Conservation (phyloP, 73 alveolate species). For the Blepharisma stoltei region DNA sequence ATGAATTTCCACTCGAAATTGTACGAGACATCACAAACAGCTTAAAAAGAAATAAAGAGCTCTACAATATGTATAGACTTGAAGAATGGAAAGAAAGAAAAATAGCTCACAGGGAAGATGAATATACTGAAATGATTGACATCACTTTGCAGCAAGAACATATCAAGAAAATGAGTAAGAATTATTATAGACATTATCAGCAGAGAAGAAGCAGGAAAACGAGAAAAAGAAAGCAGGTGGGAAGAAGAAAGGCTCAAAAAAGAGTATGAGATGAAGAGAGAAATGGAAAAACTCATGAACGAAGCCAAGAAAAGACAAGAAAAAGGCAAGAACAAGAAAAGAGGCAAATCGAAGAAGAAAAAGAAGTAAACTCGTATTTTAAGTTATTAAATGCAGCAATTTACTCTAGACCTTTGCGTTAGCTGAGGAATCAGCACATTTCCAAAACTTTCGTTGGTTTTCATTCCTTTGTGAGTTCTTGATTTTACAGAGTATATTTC, state of each 20-base stretch:
- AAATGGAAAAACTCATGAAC: conserved; percentile 35
- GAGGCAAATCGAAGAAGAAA: conserved; percentile 13
- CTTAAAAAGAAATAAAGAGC: conserved; percentile 51
- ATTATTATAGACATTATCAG: conserved; percentile 12
- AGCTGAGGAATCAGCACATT: no score
- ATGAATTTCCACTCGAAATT: conserved; percentile 41
- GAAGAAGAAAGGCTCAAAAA: conserved; percentile 29
- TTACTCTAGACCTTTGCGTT: no score
- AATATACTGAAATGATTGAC: conserved; percentile 13
- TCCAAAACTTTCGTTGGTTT: no score
- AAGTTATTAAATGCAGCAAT: neutral
- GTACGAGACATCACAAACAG: conserved; percentile 43
- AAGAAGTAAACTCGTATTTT: conserved; percentile 11
- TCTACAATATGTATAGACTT: conserved; percentile 49
- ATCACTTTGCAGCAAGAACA: conserved; percentile 4
- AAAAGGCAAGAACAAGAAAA: conserved; percentile 34
- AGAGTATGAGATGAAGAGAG: conserved; percentile 30
- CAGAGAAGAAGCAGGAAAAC: conserved; percentile 22
- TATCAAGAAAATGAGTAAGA: conserved; percentile 28
- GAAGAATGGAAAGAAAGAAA: conserved; percentile 53
- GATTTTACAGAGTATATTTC: neutral
- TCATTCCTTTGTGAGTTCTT: no score
- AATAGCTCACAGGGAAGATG: conserved; percentile 44
- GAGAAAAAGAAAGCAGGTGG: conserved; percentile 29
- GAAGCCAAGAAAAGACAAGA: conserved; percentile 35